Evolutionary conservation across 2,329 filamentous ascomycete species (phyloP).

Genomic region (Clonostachys solani): DNA sequence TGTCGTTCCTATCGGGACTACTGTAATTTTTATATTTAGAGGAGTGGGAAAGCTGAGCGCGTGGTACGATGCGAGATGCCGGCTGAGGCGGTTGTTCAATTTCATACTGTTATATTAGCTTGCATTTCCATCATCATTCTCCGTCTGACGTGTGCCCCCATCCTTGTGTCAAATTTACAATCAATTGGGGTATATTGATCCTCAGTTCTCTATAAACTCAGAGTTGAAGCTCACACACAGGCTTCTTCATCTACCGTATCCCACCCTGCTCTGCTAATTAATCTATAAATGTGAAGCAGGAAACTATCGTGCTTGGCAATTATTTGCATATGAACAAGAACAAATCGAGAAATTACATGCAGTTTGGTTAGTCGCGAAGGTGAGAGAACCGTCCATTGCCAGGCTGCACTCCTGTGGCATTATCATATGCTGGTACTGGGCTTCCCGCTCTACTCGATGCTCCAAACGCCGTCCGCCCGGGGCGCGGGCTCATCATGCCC

Average conservation of each 20-base stretch:
- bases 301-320: too few relatives aligned
- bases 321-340: too few relatives aligned
- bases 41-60: slow-evolving; percentile 15
- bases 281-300: too few relatives aligned
- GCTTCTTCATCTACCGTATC: too few relatives aligned
- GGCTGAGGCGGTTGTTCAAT: slow-evolving; percentile 17
- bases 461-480: slow-evolving; percentile 5
- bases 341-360: too few relatives aligned
- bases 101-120: slow-evolving; percentile 22
- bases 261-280: too few relatives aligned
- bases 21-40: slow-evolving; percentile 30
- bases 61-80: too few relatives aligned
- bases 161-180: too few relatives aligned
- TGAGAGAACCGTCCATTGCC: background rate
- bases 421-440: slow-evolving; percentile 24
- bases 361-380: too few relatives aligned
- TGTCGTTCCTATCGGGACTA: slow-evolving; percentile 3
- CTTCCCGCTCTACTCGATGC: slow-evolving; percentile 45
- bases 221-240: too few relatives aligned
- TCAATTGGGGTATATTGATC: too few relatives aligned
- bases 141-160: background rate
- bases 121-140: background rate
- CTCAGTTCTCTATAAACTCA: too few relatives aligned
- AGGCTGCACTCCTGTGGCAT: background rate
- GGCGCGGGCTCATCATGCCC: slow-evolving; percentile 45